Evolutionary conservation across 495 filamentous ascomycete genomes (phyloP).

Genomic region (Penicillium coprophilum): DNA sequence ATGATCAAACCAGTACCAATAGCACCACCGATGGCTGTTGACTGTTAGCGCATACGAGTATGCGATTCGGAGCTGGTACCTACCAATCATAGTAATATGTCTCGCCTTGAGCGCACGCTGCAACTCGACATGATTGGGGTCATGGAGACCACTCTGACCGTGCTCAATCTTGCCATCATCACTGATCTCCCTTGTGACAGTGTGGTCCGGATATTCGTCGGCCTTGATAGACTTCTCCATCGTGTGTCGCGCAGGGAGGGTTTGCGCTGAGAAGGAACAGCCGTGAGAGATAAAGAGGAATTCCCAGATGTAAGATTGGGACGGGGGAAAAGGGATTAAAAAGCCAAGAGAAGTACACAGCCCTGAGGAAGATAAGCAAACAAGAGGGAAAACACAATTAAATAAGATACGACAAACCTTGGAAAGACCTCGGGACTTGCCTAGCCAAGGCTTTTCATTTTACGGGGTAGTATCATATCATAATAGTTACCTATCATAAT

Average conservation of each 20-base stretch:
- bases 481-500: neutral
- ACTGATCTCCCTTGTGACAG: slow-evolving; percentile 13
- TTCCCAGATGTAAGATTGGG: neutral
- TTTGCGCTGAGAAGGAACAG: neutral
- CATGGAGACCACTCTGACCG: slow-evolving; percentile 27
- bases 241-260: slow-evolving; percentile 1
- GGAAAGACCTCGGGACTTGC: neutral
- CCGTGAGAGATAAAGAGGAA: neutral
- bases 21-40: slow-evolving; percentile 75
- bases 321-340: neutral
- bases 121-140: slow-evolving; percentile 43
- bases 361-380: neutral
- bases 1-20: slow-evolving; percentile 75
- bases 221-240: slow-evolving; percentile 15
- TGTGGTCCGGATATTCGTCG: slow-evolving; percentile 15
- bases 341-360: slow-evolving; percentile 4
- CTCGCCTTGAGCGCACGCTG: slow-evolving; percentile 71
- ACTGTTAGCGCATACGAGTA: slow-evolving; percentile 3
- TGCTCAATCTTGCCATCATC: slow-evolving; percentile 33
- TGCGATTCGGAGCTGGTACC: neutral
- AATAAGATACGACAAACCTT: neutral
- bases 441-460: slow-evolving; percentile 1
- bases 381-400: neutral
- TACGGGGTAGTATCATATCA: neutral
- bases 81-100: slow-evolving; percentile 80